A percentile compares a stretch with the other conserved stretches of the same genome.
Conservation (phyloP, 2,329 filamentous ascomycete species). For the Xylariales sp. region DNA sequence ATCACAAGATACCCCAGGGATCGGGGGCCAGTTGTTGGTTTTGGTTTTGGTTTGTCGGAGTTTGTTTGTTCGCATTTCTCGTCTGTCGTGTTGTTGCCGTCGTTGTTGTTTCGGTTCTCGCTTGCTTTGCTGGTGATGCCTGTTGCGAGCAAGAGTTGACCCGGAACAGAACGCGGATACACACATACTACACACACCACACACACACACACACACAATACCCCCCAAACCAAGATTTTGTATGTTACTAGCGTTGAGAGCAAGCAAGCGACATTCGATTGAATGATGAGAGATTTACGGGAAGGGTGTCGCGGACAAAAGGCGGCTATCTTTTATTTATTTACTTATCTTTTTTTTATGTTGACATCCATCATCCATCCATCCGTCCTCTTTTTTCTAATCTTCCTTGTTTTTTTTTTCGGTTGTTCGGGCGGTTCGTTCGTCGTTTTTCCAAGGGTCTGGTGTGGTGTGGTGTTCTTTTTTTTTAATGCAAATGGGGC, state of each 20-base stretch:
- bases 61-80: conserved; percentile 26
- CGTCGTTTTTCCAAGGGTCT: conserved; percentile 23
- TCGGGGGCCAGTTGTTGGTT: conserved; percentile 25
- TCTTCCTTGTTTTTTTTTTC: not conserved
- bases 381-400: too few species aligned
- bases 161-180: not conserved
- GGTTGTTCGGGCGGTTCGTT: conserved; percentile 2
- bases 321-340: conserved; percentile 15
- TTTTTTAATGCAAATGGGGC: conserved; percentile 12
- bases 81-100: conserved; percentile 19
- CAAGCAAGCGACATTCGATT: conserved; percentile 31
- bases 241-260: conserved; percentile 36
- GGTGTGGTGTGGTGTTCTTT: conserved; percentile 6
- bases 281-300: conserved; percentile 19
- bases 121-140: conserved; percentile 19
- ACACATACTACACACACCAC: too few species aligned
- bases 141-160: not conserved
- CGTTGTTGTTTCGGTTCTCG: too few species aligned
- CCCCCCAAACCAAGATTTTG: conserved; percentile 28
- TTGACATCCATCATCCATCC: conserved; percentile 11
- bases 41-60: conserved; percentile 10
- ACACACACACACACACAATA: conserved; percentile 7
- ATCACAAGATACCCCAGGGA: conserved; percentile 43
- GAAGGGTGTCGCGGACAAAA: conserved; percentile 28
- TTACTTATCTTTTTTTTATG: not conserved